Conservation (phyloP, 1,139 yeast species). For the Candida sanyaensis region DNA sequence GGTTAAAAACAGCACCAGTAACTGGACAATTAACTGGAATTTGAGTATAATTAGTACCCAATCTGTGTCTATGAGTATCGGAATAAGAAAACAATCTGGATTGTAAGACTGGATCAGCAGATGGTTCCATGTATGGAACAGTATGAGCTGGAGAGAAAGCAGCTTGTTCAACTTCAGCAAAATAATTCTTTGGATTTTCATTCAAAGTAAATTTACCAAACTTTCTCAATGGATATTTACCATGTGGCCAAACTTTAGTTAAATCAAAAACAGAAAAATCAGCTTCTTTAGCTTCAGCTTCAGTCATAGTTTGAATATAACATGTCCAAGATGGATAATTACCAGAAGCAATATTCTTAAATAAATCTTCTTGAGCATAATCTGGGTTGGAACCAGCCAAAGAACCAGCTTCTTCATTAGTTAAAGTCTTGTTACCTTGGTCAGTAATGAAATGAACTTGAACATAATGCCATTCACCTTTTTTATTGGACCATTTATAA, state of each 20-base stretch:
- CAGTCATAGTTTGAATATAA: constrained; percentile 69
- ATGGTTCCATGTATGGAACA: constrained; percentile 81
- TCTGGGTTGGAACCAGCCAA: constrained; percentile 67
- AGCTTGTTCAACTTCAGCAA: constrained; percentile 81
- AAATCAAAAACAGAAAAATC: constrained; percentile 69
- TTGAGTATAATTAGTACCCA: constrained; percentile 71
- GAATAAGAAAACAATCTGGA: constrained; percentile 83
- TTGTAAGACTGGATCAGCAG: constrained; percentile 87
- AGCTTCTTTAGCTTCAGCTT: constrained; percentile 58
- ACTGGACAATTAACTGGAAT: constrained; percentile 74
- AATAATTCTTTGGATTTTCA: constrained; percentile 75
- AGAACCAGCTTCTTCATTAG: constrained; percentile 57
- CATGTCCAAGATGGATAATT: constrained; percentile 65
- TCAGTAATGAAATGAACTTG: constrained; percentile 64
- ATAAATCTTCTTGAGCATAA: constrained; percentile 63
- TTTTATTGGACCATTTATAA: constrained; percentile 64
- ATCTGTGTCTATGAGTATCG: constrained; percentile 70
- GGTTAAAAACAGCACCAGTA: constrained; percentile 51
- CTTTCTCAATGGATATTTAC: constrained; percentile 71
- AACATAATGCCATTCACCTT: constrained; percentile 67
- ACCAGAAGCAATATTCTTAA: constrained; percentile 60
- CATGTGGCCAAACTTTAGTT: constrained; percentile 82
- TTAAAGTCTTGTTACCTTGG: constrained; percentile 59
- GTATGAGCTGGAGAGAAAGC: constrained; percentile 82
- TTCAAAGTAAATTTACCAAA: constrained; percentile 71